phyloP scores from a whole-genome alignment of 345 rosid species.

The Diplotaxis tenuifolia region DNA sequence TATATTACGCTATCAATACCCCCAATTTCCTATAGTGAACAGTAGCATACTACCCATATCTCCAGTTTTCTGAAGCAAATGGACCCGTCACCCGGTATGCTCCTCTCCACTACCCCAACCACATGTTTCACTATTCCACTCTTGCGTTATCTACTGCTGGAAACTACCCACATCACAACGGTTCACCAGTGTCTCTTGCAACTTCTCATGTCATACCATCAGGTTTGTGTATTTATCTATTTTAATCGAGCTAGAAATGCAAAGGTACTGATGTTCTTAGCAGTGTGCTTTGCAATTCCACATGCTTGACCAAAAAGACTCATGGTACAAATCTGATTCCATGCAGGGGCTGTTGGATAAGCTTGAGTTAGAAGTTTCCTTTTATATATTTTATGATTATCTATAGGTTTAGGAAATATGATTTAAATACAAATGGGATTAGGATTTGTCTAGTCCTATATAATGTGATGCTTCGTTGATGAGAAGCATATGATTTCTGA shows the following conservation, averaged over 20 bases:
- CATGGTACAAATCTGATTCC: constrained; percentile 40
- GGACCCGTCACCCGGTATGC: constrained; percentile 58
- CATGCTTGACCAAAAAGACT: constrained; percentile 75
- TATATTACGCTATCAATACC: too few relatives aligned
- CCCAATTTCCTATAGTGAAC: too few relatives aligned
- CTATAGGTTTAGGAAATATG: too few relatives aligned
- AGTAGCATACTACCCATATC: constrained; percentile 67
- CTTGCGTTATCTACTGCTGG: constrained; percentile 29
- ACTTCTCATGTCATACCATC: constrained; percentile 76
- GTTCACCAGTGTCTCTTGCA: constrained; percentile 75
- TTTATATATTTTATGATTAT: too few relatives aligned
- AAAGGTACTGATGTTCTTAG: constrained; percentile 62
- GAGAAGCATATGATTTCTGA: too few relatives aligned
- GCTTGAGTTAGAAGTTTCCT: too few relatives aligned
- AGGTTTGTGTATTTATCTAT: constrained; percentile 40
- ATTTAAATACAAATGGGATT: too few relatives aligned
- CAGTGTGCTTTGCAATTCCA: constrained; percentile 97
- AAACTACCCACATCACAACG: constrained; percentile 65
- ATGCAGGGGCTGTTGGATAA: too few relatives aligned
- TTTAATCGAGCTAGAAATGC: background rate
- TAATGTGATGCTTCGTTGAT: too few relatives aligned
- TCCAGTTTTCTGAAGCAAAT: constrained; percentile 70
- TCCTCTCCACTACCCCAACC: constrained; percentile 73
- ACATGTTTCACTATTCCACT: constrained; percentile 68
- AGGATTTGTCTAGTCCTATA: too few relatives aligned